Conservation (phyloP, 192 early-diverging fungal species). For the Backusella sp. region DNA sequence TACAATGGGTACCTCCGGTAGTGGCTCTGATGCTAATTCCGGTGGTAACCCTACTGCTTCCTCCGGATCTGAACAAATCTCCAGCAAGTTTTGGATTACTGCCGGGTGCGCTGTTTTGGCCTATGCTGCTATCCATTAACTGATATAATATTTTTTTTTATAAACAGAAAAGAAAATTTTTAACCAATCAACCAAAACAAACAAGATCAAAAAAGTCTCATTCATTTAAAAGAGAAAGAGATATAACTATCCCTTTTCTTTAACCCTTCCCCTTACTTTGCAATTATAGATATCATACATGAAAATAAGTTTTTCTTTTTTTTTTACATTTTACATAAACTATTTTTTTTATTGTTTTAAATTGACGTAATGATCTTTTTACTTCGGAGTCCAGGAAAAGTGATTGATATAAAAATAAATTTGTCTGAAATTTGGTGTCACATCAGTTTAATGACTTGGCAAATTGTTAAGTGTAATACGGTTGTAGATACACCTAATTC, state of each 20-base stretch:
- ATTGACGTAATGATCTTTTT: slow-evolving; percentile 4
- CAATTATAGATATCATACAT: slow-evolving; percentile 8
- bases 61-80: slow-evolving; percentile 1
- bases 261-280: slow-evolving; percentile 7
- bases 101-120: not conserved
- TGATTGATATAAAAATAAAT: slow-evolving; percentile 8
- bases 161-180: not conserved
- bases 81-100: not conserved
- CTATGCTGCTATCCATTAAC: slow-evolving; percentile 11
- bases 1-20: not conserved
- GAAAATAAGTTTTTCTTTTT: slow-evolving; percentile 2
- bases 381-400: slow-evolving; percentile 1
- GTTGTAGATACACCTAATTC: not conserved
- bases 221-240: not conserved
- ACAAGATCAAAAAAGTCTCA: not conserved
- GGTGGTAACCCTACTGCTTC: not conserved
- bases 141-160: not conserved
- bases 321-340: not conserved
- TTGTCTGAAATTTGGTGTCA: slow-evolving; percentile 6
- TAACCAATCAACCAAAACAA: not conserved
- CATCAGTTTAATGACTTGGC: not conserved
- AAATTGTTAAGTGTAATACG: not conserved
- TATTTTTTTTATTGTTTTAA: slow-evolving; percentile 6
- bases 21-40: not conserved
- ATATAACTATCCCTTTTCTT: not conserved